Conservation (phyloP, 176 grass and related monocot genomes). For the Miscanthus lutarioriparius region DNA sequence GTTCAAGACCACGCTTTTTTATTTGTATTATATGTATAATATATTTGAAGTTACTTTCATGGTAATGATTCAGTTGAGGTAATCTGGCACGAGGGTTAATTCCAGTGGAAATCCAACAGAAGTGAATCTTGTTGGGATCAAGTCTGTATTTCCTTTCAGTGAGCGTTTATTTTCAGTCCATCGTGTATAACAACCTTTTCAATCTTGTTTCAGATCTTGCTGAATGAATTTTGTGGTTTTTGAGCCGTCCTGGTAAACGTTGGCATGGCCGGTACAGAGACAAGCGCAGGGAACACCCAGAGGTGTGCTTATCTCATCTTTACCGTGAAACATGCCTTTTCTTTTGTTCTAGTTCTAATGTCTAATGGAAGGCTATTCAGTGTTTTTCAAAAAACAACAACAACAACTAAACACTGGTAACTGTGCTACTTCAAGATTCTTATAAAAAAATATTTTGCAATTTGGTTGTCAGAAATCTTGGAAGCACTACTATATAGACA, state of each 20-base stretch:
- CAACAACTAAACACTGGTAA: neutral
- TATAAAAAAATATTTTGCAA: neutral
- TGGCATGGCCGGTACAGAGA: constrained; percentile 55
- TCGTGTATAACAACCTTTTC: neutral
- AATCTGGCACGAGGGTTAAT: neutral
- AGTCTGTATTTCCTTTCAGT: neutral
- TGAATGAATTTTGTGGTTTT: neutral
- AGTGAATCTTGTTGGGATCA: neutral
- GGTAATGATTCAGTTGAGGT: neutral
- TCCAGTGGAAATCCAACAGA: neutral
- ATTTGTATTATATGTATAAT: neutral
- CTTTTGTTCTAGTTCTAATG: neutral
- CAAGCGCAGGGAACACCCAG: constrained; percentile 30
- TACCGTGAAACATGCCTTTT: neutral
- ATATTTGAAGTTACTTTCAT: neutral
- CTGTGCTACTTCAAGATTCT: neutral
- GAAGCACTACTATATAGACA: neutral
- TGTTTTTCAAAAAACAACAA: neutral
- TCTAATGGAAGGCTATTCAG: neutral
- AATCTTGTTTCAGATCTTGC: constrained; percentile 30
- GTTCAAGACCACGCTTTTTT: neutral
- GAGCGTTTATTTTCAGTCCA: neutral
- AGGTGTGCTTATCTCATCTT: constrained; percentile 37
- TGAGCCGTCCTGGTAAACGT: constrained; percentile 23
- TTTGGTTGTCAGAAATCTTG: neutral